These are phyloP conservation scores for Blastobotrys illinoisensis DNA, from an alignment of 1,139 yeast species.

Conservation along the genomic window DNA sequence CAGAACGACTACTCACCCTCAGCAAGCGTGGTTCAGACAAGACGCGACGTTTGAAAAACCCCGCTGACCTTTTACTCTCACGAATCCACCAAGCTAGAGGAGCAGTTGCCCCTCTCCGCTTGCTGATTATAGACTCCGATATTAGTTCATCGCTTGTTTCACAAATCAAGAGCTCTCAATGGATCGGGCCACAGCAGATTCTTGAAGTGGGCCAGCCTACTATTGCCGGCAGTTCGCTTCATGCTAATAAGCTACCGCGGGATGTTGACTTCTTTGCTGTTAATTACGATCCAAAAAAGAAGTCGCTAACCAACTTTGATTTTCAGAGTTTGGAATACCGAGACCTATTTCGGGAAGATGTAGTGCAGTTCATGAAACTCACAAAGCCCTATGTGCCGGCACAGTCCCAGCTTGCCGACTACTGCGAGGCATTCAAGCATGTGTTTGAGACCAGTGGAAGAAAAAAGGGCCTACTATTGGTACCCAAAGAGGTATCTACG, in stretches of 20 bases:
- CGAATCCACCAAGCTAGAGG: background rate
- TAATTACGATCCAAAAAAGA: constrained; percentile 4
- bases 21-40: background rate
- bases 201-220: background rate
- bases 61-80: background rate
- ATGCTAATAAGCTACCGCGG: constrained; percentile 3
- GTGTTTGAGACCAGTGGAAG: constrained; percentile 8
- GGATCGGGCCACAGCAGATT: background rate
- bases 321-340: constrained; percentile 1
- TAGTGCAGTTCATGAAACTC: background rate
- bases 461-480: constrained; percentile 1
- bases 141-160: background rate
- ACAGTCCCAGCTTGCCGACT: background rate
- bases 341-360: background rate
- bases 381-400: background rate
- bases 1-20: constrained; percentile 15
- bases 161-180: background rate
- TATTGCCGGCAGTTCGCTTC: background rate
- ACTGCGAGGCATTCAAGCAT: background rate
- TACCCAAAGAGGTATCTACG: background rate
- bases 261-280: constrained; percentile 3
- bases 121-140: background rate
- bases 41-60: background rate
- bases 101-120: background rate
- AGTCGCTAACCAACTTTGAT: constrained; percentile 13